Base-by-base conservation (phyloP, 202 grass and related monocot species). In the Schoenoplectus tabernaemontani region DNA sequence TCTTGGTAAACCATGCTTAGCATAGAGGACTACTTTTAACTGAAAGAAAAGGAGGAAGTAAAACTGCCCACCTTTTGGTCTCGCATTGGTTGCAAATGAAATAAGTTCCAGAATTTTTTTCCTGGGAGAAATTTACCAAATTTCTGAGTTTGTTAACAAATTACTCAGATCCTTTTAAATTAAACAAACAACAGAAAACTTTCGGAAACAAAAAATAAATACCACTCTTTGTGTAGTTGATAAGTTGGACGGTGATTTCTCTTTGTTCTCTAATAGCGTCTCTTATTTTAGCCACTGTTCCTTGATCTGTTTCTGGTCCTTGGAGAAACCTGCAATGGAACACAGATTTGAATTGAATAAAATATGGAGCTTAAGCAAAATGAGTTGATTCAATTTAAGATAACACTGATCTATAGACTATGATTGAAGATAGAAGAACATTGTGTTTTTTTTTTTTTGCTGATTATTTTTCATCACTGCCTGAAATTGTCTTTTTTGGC, bases 291-390 rank as follows among this genome's bases (percentile, higher is more conserved):
- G 83, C 68, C 24, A 99, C 89, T 24, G 91, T 99, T 44, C 68
- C 69, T 88, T 93, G 88, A 85, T 99, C 96, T 56, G 96, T 99
- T 82, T 99, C 96, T 13, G 96, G 83, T 69, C 96, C 96, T 85
- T 99, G 96, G 84, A 99, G 96, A 76, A 99, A 99, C 82, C 93
- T 97, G 67, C n/a, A n/a, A n/a, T n/a, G n/a, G n/a, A n/a, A n/a
- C n/a, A n/a, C n/a, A n/a, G n/a, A n/a, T n/a, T n/a, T n/a, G n/a
- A n/a, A n/a, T n/a, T n/a, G n/a, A n/a, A n/a, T n/a, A n/a, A n/a
- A n/a, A n/a, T n/a, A n/a, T n/a, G n/a, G n/a, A n/a, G n/a, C 48
- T 75, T 34, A n/a, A 54, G 16, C 28, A 54, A 54, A 75, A 56
- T 75, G 15, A 75, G 16, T 34, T 56, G 13, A n/a, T 32, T 36